phyloP scores from a whole-genome alignment of 257 asterid genomes.

The Scutellaria minor region DNA sequence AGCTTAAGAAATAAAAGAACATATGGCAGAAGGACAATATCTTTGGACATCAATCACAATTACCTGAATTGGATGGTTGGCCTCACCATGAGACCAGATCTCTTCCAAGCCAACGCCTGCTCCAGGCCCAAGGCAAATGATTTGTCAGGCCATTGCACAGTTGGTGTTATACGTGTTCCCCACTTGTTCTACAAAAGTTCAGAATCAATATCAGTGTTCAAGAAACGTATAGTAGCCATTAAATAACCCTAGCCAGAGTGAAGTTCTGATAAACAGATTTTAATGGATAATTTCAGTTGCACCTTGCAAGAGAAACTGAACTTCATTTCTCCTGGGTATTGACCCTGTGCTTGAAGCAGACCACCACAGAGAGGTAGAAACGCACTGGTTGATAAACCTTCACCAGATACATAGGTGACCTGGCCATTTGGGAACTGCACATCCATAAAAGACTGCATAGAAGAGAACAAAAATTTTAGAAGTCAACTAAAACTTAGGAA shows the following conservation, averaged over 20 bases:
- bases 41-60: constrained; percentile 26
- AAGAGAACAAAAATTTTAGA: constrained; percentile 7
- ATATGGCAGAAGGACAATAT: not conserved
- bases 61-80: constrained; percentile 90
- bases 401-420: constrained; percentile 87
- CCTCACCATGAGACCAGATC: constrained; percentile 93
- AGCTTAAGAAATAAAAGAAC: constrained; percentile 11
- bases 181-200: constrained; percentile 69
- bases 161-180: constrained; percentile 88
- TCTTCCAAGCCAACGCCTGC: constrained; percentile 97
- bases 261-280: constrained; percentile 13
- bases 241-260: constrained; percentile 1
- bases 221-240: not conserved
- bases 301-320: constrained; percentile 98
- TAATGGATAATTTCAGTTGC: constrained; percentile 27
- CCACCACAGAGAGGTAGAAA: constrained; percentile 89
- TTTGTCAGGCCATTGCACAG: constrained; percentile 88
- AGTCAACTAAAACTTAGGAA: not conserved
- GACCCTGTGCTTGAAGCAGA: constrained; percentile 96
- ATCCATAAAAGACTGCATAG: constrained; percentile 92
- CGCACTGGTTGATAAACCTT: constrained; percentile 91
- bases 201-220: constrained; percentile 30
- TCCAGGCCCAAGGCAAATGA: constrained; percentile 81
- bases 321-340: constrained; percentile 94
- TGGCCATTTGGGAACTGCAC: constrained; percentile 98